These are phyloP conservation scores for Calonectria honghensis DNA, from an alignment of 2,329 filamentous ascomycete genomes.

Conservation along the genomic window DNA sequence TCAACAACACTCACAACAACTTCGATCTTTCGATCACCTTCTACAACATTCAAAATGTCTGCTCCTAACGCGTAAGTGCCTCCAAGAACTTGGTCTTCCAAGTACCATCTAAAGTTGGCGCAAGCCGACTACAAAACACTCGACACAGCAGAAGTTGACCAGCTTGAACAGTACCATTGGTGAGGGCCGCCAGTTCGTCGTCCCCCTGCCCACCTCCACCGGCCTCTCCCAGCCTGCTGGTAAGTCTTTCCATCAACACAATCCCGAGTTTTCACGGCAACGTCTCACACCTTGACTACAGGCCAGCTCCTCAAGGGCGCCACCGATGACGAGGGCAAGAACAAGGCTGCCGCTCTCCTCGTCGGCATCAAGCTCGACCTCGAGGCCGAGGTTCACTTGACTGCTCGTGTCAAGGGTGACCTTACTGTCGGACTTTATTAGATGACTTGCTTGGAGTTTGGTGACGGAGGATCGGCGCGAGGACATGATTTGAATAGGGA, in stretches of 20 bases:
- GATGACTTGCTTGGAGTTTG: conserved; percentile 19
- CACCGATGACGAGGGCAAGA: conserved; percentile 21
- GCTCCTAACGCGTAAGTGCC: conserved; percentile 20
- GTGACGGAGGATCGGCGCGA: conserved; percentile 3
- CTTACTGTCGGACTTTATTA: conserved; percentile 23
- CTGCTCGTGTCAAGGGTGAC: conserved; percentile 27
- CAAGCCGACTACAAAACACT: neutral
- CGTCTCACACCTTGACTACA: neutral
- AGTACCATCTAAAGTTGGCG: neutral
- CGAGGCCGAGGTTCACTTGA: conserved; percentile 25
- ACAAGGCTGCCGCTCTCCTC: conserved; percentile 25
- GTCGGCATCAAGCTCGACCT: conserved; percentile 24
- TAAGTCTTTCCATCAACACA: neutral
- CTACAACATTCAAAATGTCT: conserved; percentile 25
- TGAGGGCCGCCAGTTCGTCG: conserved; percentile 28
- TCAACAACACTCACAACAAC: conserved; percentile 21
- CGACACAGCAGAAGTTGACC: neutral
- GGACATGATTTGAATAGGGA: conserved; percentile 20
- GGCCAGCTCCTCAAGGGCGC: conserved; percentile 26
- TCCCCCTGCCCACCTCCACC: conserved; percentile 23
- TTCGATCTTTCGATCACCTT: conserved; percentile 16
- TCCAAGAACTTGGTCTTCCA: neutral
- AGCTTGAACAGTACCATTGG: neutral
- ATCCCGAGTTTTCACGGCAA: neutral
- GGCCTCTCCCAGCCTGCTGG: conserved; percentile 16